phyloP scores from a whole-genome alignment of 495 filamentous ascomycete genomes.

The Podospora comata region DNA sequence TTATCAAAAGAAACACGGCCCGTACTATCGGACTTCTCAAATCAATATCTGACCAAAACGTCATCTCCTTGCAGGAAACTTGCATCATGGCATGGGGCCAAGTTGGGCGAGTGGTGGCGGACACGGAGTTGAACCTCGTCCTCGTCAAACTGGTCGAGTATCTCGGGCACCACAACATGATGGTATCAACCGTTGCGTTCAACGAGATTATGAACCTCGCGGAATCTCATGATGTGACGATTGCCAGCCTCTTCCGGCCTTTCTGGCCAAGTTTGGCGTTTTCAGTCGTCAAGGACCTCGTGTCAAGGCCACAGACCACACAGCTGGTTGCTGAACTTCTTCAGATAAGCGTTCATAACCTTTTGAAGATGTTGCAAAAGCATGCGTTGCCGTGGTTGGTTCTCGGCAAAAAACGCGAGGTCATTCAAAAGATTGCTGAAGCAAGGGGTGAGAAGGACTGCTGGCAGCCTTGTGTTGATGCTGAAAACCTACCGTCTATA shows the following conservation, averaged over 20 bases:
- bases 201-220: slow-evolving; percentile 68
- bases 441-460: slow-evolving; percentile 55
- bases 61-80: slow-evolving; percentile 68
- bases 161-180: slow-evolving; percentile 74
- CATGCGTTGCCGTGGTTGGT: slow-evolving; percentile 85
- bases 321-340: slow-evolving; percentile 77
- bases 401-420: slow-evolving; percentile 67
- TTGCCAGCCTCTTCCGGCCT: slow-evolving; percentile 69
- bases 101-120: slow-evolving; percentile 59
- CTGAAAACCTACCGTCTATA: slow-evolving; percentile 72
- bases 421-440: slow-evolving; percentile 75
- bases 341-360: slow-evolving; percentile 64
- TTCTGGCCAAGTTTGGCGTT: slow-evolving; percentile 84
- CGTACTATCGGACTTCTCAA: slow-evolving; percentile 66
- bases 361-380: slow-evolving; percentile 73
- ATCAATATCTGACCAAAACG: slow-evolving; percentile 62
- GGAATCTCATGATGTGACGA: slow-evolving; percentile 54
- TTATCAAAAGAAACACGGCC: slow-evolving; percentile 61
- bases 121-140: slow-evolving; percentile 81
- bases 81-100: slow-evolving; percentile 80
- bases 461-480: slow-evolving; percentile 46
- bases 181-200: slow-evolving; percentile 74
- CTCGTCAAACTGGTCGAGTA: slow-evolving; percentile 81
- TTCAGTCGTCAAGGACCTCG: slow-evolving; percentile 74
- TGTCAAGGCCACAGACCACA: slow-evolving; percentile 73